Evolutionary conservation across 2,329 filamentous ascomycete species (phyloP).

Genomic region (Beauveria bassiana): DNA sequence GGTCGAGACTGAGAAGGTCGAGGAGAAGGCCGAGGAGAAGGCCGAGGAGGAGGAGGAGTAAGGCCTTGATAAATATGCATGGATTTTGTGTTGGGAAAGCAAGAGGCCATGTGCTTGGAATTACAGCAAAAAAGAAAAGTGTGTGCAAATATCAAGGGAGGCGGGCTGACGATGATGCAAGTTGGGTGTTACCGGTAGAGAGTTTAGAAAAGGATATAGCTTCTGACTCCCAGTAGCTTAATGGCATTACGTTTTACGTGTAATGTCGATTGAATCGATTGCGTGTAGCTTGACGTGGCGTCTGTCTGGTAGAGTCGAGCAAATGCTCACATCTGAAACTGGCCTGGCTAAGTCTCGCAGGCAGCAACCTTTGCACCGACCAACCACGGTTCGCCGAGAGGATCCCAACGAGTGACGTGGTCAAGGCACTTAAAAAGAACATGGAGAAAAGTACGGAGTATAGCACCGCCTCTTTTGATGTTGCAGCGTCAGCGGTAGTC

Average conservation of each 20-base stretch:
- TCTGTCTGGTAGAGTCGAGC: neutral
- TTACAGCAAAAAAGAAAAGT: constrained; percentile 3
- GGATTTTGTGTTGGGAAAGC: constrained; percentile 1
- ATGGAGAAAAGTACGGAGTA: neutral
- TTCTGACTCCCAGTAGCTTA: constrained; percentile 8
- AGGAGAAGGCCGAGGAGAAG: constrained; percentile 14
- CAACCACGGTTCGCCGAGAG: neutral
- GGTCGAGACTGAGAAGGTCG: constrained; percentile 16
- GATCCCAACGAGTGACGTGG: neutral
- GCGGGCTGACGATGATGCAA: constrained; percentile 1
- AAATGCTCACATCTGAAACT: neutral
- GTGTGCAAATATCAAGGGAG: neutral
- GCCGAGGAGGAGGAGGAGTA: constrained; percentile 20
- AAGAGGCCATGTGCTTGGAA: constrained; percentile 2
- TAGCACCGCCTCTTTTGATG: neutral
- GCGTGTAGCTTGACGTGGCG: neutral
- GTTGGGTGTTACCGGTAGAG: constrained; percentile 1
- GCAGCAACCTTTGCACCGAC: neutral
- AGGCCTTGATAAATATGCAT: constrained; percentile 2
- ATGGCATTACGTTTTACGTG: constrained; percentile 6
- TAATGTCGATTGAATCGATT: neutral
- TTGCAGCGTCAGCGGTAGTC: neutral
- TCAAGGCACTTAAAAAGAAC: neutral
- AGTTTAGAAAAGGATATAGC: constrained; percentile 7
- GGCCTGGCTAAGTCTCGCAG: neutral